phyloP scores from a whole-genome alignment of 2,329 filamentous ascomycete species.

The Aspergillus tanneri region DNA sequence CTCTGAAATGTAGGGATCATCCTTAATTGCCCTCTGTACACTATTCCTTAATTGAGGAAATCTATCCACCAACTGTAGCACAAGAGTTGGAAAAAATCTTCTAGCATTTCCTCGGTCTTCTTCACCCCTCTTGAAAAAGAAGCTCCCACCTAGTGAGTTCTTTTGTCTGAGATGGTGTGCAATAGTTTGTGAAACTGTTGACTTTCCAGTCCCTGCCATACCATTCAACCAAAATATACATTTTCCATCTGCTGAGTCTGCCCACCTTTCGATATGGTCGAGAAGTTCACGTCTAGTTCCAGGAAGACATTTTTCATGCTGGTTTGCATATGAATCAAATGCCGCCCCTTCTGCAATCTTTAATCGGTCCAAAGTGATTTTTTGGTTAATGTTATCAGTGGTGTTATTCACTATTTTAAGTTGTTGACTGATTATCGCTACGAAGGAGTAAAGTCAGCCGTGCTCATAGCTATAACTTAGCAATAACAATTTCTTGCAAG shows the following conservation, averaged over 20 bases:
- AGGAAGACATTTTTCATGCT: slow-evolving; percentile 21
- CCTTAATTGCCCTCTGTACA: slow-evolving; percentile 20
- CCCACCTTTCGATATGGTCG: slow-evolving; percentile 23
- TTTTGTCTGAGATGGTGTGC: slow-evolving; percentile 20
- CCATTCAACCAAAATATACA: slow-evolving; percentile 37
- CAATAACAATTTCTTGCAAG: no score
- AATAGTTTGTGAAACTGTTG: slow-evolving; percentile 33
- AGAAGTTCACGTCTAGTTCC: slow-evolving; percentile 23
- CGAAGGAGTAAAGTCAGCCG: no score
- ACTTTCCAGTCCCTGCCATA: slow-evolving; percentile 33
- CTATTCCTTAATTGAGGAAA: slow-evolving; percentile 27
- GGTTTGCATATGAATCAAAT: slow-evolving; percentile 19
- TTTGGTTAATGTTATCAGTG: slow-evolving; percentile 8
- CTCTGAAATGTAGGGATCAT: slow-evolving; percentile 23
- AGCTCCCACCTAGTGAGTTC: slow-evolving; percentile 36
- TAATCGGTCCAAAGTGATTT: slow-evolving; percentile 17
- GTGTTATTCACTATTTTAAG: no score
- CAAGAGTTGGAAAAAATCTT: slow-evolving; percentile 41
- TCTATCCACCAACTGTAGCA: slow-evolving; percentile 27
- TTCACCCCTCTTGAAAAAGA: slow-evolving; percentile 50
- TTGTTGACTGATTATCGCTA: no score
- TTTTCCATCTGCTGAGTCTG: slow-evolving; percentile 15
- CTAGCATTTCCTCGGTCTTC: slow-evolving; percentile 36
- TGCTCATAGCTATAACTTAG: no score
- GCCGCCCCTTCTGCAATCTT: slow-evolving; percentile 6